phyloP scores from a whole-genome alignment of 768 basidiomycete species.

The Kwoniella pini region DNA sequence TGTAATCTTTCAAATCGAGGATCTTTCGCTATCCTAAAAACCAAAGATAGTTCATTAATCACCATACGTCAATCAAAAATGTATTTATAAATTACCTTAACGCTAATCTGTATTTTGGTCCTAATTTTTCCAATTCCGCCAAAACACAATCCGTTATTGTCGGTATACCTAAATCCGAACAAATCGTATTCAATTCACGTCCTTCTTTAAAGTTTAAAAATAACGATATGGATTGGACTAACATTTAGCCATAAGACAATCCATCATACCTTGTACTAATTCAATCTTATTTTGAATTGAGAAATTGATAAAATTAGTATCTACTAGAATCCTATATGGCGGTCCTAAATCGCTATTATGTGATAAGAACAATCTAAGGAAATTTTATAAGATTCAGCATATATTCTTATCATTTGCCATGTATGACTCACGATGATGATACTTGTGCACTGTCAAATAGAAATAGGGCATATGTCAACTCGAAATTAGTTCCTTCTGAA shows the following conservation, averaged over 20 bases:
- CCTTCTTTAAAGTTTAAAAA: too few species aligned
- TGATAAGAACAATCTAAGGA: slow-evolving; percentile 79
- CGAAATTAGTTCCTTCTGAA: slow-evolving; percentile 59
- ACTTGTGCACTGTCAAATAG: slow-evolving; percentile 36
- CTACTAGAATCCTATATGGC: slow-evolving; percentile 93
- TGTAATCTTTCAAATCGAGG: slow-evolving; percentile 91
- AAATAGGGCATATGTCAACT: slow-evolving; percentile 51
- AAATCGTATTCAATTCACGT: too few species aligned
- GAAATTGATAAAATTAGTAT: slow-evolving; percentile 99
- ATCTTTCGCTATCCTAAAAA: slow-evolving; percentile 83
- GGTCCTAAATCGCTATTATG: slow-evolving; percentile 96
- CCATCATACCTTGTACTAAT: slow-evolving; percentile 98
- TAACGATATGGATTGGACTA: slow-evolving; percentile 34
- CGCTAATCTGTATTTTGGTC: slow-evolving; percentile 91
- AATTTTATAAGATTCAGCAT: too few species aligned
- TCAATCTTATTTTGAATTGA: slow-evolving; percentile 97
- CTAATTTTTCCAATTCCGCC: slow-evolving; percentile 96
- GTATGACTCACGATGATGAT: slow-evolving; percentile 46
- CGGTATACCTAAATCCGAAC: slow-evolving; percentile 96
- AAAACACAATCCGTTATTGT: slow-evolving; percentile 99
- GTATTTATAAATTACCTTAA: slow-evolving; percentile 66
- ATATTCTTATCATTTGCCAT: too few species aligned
- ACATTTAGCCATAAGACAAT: slow-evolving; percentile 98
- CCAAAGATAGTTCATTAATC: slow-evolving; percentile 9
- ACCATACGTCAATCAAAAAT: neutral